These are phyloP conservation scores for Sextonia rubra DNA, from an alignment of 164 flowering plant genomes.

Conservation along the genomic window DNA sequence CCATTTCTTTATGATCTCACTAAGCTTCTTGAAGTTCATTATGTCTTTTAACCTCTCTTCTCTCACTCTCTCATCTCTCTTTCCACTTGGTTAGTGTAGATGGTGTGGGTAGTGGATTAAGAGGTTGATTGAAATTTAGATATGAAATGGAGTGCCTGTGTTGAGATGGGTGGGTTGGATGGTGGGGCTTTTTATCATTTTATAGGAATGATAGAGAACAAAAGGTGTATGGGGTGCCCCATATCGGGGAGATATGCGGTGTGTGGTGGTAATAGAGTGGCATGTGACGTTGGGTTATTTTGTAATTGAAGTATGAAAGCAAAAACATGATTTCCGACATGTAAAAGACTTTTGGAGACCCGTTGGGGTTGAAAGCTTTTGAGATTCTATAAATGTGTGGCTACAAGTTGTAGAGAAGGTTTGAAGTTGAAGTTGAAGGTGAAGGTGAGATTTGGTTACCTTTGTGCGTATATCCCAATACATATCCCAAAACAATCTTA, in stretches of 20 bases:
- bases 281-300: conserved; percentile 17
- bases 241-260: conserved; percentile 6
- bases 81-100: too few relatives aligned
- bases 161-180: conserved; percentile 3
- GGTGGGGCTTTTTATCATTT: neutral
- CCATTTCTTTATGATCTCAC: conserved; percentile 33
- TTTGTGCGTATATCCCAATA: neutral
- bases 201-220: neutral
- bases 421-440: neutral
- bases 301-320: neutral
- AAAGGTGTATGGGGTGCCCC: conserved; percentile 3
- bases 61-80: too few relatives aligned
- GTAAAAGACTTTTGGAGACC: neutral
- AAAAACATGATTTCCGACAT: conserved; percentile 10
- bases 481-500: neutral
- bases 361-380: neutral
- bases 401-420: neutral
- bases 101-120: neutral
- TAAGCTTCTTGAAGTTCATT: conserved; percentile 26
- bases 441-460: neutral
- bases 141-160: conserved; percentile 2
- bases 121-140: neutral
- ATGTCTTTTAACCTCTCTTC: neutral
- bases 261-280: conserved; percentile 21
- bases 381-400: neutral